Evolutionary conservation across 2,329 filamentous ascomycete genomes (phyloP).

Genomic region (Podosphaera aphanis): DNA sequence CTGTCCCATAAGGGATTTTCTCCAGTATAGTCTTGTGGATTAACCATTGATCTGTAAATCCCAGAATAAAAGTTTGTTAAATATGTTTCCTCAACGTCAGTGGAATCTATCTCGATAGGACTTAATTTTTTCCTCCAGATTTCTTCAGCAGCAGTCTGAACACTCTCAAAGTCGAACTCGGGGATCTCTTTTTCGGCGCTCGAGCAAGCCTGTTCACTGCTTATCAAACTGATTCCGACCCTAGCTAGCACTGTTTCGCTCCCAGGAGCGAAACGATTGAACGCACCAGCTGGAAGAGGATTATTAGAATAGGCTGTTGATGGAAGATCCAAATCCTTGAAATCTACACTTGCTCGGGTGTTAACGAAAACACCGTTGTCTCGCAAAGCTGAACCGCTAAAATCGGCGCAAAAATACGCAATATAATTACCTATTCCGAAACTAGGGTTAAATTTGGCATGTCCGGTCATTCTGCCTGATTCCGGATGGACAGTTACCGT

Average conservation of each 20-base stretch:
- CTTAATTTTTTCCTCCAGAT: conserved; percentile 39
- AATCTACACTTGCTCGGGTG: conserved; percentile 25
- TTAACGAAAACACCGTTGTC: conserved; percentile 39
- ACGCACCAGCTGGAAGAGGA: conserved; percentile 36
- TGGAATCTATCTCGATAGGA: conserved; percentile 29
- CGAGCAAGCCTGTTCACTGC: conserved; percentile 36
- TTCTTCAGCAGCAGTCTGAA: conserved; percentile 26
- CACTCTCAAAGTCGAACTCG: conserved; percentile 34
- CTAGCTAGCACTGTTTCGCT: conserved; percentile 32
- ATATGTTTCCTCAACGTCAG: conserved; percentile 29
- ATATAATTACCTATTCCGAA: conserved; percentile 39
- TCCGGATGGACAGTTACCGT: conserved; percentile 28
- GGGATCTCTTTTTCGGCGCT: conserved; percentile 48
- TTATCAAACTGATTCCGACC: conserved; percentile 49
- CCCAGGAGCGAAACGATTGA: conserved; percentile 31
- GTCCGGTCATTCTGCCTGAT: conserved; percentile 39
- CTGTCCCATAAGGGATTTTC: conserved; percentile 47
- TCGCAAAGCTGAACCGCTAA: conserved; percentile 29
- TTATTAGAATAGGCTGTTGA: conserved; percentile 29
- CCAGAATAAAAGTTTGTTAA: conserved; percentile 47
- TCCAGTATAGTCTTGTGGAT: conserved; percentile 50
- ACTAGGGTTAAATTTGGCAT: conserved; percentile 36
- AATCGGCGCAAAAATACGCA: conserved; percentile 44
- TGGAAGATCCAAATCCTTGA: conserved; percentile 1
- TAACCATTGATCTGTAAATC: conserved; percentile 49